Base-by-base conservation (phyloP, 2,329 filamentous ascomycete genomes). In the Aureobasidium sp. region DNA sequence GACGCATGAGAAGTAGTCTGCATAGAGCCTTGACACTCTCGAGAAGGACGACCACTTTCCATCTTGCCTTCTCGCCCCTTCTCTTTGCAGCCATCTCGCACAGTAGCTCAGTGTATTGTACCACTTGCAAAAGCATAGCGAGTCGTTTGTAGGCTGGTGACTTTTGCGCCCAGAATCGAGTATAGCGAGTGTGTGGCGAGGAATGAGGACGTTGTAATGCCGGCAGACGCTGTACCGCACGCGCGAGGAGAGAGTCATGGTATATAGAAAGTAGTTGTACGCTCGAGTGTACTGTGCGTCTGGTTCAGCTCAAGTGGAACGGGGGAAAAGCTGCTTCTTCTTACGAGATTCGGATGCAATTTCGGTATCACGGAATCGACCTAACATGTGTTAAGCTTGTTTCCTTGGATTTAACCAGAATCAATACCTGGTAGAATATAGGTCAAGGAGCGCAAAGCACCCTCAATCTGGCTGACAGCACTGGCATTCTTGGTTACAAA, bases 41-140 rank as follows among this genome's bases (percentile, higher is more conserved):
- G 23, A 99, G 78, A 3, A 95, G 71, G 11, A 97, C 85, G 6
- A 97, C 84, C 0, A 95, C 84, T 55, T 89, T 85, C 94, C 94
- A 99, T 31, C 91, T 84, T 27, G 87, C 75, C 68, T 83, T 85
- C 73, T 95, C 91, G 19, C 90, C 89, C 64, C 86, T 86, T 51
- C 93, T 83, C 74, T 95, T 95, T 29, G 92, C 92, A 29, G 88
- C 84, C 94, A 99, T 99, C 73, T 99, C 94, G 82, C 93, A 94
- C n/a, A 99, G 77, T 31, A 99, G 79, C 75, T 99, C 90, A 0
- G 92, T 96, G 71, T 97, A 97, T 66, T 94, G 89, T 27, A 96
- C 88, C 75, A 95, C 88, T 71, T 95, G 90, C 51, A 99, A 78
- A 4, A 91, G 78, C 65, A 92, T 81, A 42, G 93, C 92, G 59